These are phyloP conservation scores for Aspergillus phoenicis DNA, from an alignment of 2,329 filamentous ascomycete genomes.

Conservation along the genomic window DNA sequence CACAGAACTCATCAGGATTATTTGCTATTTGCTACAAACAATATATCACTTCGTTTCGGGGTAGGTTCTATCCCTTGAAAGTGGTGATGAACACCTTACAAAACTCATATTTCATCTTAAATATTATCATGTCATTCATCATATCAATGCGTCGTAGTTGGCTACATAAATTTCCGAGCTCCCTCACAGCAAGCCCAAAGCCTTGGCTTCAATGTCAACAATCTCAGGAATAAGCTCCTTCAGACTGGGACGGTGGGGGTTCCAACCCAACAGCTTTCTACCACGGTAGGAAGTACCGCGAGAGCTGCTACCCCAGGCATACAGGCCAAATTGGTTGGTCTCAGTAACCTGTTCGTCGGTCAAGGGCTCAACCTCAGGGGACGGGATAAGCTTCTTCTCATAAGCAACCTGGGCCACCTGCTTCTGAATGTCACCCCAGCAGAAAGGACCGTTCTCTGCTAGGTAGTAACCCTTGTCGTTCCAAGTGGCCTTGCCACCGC, in stretches of 20 bases:
- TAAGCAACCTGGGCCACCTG: constrained; percentile 50
- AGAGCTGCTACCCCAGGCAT: constrained; percentile 44
- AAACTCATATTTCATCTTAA: background rate
- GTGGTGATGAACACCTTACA: background rate
- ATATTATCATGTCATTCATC: constrained; percentile 7
- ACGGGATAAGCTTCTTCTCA: constrained; percentile 56
- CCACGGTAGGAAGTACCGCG: constrained; percentile 40
- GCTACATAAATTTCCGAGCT: background rate
- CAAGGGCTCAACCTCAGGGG: constrained; percentile 41
- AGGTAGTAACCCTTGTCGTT: constrained; percentile 54
- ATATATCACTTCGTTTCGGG: background rate
- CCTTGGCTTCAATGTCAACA: constrained; percentile 53
- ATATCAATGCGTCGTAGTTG: background rate
- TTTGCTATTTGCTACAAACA: background rate
- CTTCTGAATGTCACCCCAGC: constrained; percentile 45
- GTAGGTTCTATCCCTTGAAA: background rate
- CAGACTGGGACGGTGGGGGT: constrained; percentile 48
- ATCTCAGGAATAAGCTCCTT: constrained; percentile 58
- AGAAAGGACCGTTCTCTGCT: constrained; percentile 46
- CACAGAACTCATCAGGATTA: background rate
- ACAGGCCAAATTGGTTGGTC: constrained; percentile 39
- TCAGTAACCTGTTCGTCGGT: constrained; percentile 43
- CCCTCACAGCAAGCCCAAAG: constrained; percentile 34
- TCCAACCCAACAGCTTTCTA: constrained; percentile 43
- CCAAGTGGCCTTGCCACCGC: constrained; percentile 45